Conservation (phyloP, 2,329 filamentous ascomycete species). For the Fusarium dlaminii region DNA sequence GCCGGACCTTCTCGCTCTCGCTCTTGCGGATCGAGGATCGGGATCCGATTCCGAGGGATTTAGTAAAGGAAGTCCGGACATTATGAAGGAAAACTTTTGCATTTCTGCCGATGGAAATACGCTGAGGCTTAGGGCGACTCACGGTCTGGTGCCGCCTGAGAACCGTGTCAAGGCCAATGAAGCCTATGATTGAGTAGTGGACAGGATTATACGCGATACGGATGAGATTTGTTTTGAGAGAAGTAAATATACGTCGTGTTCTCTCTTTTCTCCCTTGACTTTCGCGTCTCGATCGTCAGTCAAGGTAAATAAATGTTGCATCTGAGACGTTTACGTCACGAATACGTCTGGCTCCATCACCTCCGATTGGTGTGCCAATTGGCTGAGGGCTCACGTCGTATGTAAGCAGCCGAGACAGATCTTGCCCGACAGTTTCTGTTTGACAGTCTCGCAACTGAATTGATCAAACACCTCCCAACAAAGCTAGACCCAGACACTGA, state of each 20-base stretch:
- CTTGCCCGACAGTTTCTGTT: neutral
- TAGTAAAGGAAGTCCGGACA: neutral
- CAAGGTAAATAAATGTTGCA: neutral
- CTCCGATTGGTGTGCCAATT: neutral
- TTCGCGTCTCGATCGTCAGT: neutral
- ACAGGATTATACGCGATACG: rapidly evolving
- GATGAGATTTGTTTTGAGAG: rapidly evolving
- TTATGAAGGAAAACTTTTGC: slow-evolving; percentile 10
- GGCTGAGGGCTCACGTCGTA: neutral
- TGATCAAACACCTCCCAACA: neutral
- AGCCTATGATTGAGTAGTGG: neutral
- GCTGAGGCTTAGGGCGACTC: neutral
- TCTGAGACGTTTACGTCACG: neutral
- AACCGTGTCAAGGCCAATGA: slow-evolving; percentile 2
- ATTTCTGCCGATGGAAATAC: neutral
- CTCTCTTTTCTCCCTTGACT: neutral
- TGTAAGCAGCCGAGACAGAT: neutral
- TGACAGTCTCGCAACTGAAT: neutral
- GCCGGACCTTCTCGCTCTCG: slow-evolving; percentile 8
- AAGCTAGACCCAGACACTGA: too few relatives aligned
- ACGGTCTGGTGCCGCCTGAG: neutral
- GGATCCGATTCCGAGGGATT: rapidly evolving
- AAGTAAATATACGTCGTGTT: neutral
- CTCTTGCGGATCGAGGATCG: neutral
- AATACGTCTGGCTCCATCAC: neutral